Percentiles rank a stretch among this genome's conserved stretches.
Evolutionary conservation across 352 stramenopile genomes (phyloP).

Genomic region (Discostella stelligera): DNA sequence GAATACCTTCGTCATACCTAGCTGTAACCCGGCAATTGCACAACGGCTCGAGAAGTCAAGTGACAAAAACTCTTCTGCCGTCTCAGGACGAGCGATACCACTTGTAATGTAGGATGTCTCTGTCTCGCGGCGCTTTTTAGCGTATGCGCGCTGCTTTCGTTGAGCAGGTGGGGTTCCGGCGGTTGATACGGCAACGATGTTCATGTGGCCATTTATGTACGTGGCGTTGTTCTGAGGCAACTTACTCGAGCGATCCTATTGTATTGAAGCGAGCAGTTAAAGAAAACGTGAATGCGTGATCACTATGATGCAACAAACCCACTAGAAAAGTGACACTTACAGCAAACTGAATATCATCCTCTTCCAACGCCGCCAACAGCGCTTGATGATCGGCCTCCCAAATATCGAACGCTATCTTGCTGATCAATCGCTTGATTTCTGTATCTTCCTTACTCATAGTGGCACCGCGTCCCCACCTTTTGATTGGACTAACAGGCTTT

Average conservation of each 20-base stretch:
- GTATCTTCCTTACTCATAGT: conserved; percentile 34
- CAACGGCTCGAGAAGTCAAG: conserved; percentile 71
- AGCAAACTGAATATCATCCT: conserved; percentile 31
- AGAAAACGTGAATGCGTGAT: background rate
- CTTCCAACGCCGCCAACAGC: conserved; percentile 47
- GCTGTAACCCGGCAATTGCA: conserved; percentile 82
- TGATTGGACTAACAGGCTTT: conserved; percentile 27
- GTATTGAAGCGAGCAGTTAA: conserved; percentile 1
- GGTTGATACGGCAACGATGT: conserved; percentile 40
- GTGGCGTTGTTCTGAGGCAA: conserved; percentile 17
- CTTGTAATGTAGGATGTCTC: conserved; percentile 18
- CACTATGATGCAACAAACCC: background rate
- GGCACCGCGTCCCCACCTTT: conserved; percentile 14
- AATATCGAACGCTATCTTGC: conserved; percentile 76
- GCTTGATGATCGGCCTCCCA: conserved; percentile 73
- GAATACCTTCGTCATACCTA: conserved; percentile 82
- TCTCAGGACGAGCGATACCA: conserved; percentile 56
- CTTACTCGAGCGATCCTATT: conserved; percentile 28
- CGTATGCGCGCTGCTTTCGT: conserved; percentile 39
- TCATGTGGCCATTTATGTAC: conserved; percentile 46
- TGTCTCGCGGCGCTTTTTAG: conserved; percentile 37
- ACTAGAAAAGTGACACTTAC: conserved; percentile 18
- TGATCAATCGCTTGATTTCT: conserved; percentile 63
- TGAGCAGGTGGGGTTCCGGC: conserved; percentile 59
- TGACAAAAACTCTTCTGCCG: conserved; percentile 55